A percentile compares a stretch with the other conserved stretches of the same genome.
Conservation (phyloP, 2,329 filamentous ascomycete species). For the Fusarium tricinctum region DNA sequence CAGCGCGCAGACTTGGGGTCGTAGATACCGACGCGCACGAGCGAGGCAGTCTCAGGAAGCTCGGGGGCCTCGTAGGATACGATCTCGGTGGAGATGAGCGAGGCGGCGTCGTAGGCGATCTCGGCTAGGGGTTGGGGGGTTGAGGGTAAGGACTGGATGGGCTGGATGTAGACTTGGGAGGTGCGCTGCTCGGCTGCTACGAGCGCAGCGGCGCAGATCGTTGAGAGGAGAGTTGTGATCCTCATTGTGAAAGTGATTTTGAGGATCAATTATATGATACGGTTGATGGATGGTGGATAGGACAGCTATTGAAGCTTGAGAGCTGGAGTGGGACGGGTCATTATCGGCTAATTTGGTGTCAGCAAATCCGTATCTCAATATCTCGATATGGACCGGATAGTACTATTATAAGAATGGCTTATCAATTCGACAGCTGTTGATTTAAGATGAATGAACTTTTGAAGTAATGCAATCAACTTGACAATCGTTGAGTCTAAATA, state of each 20-base stretch:
- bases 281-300: slow-evolving; percentile 11
- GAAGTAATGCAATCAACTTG: not conserved
- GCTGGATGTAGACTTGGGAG: slow-evolving; percentile 68
- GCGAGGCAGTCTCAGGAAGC: slow-evolving; percentile 59
- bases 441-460: not conserved
- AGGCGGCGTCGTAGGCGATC: slow-evolving; percentile 66
- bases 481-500: slow-evolving; percentile 22
- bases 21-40: slow-evolving; percentile 72
- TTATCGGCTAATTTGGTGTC: slow-evolving; percentile 40
- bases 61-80: slow-evolving; percentile 70
- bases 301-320: slow-evolving; percentile 25
- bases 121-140: slow-evolving; percentile 65
- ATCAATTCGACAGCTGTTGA: not conserved
- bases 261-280: slow-evolving; percentile 3
- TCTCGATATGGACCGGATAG: not conserved
- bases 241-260: slow-evolving; percentile 56
- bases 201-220: slow-evolving; percentile 60
- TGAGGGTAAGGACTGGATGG: slow-evolving; percentile 56
- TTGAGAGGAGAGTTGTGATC: slow-evolving; percentile 56
- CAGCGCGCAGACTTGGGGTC: slow-evolving; percentile 62
- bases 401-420: not conserved
- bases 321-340: slow-evolving; percentile 35
- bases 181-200: slow-evolving; percentile 60
- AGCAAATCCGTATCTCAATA: not conserved
- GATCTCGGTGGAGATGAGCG: slow-evolving; percentile 61